Base-by-base conservation (phyloP, 208 protist species). In the Trypanosoma avium region DNA sequence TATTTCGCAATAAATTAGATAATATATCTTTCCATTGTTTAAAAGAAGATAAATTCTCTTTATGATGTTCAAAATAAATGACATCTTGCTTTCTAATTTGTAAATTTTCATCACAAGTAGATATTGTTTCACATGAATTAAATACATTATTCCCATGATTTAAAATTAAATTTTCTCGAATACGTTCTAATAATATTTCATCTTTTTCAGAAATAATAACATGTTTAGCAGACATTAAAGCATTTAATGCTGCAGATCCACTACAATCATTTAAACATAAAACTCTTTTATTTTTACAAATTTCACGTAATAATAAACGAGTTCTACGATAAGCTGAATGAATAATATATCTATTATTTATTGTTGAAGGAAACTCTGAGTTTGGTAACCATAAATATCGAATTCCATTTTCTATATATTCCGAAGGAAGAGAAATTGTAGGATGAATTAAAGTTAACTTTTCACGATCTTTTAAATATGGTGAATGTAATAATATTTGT, bases 201-300 rank as follows among this genome's bases (percentile, higher is more conserved):
- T 90, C 81, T 38, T 61, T 43, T 54, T 88, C 75, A 7, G 79
- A 74, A 12, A 92, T 70, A 2, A 81, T 74, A n/a, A 96, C 87
- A 53, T 78, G 63, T 56, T 84, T 86, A 8, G 85, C 90, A 5
- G 82, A 84, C 75, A 93, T 87, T 17, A 89, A 66, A 10, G 86
- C 90, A 55, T 89, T 87, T 38, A 96, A 68, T 26, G 90, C 38
- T 8, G 83, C 82, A 10, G 76, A 58, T 4, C 79, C 90, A 52
- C 82, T 74, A 30, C 85, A 82, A 56, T 96, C 90, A 65, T 91
- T 80, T 13, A 96, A 57, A 30, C 82, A 90, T 24, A 93, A 67
- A 22, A 93, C 84, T 13, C 80, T 80, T 55, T 88, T 92, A 22
- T 84, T 79, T 17, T 62, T 53, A 27, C 72, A 71, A 0, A 92